Conservation (phyloP, 805 yeast species). For the Zygosaccharomyces gambellarensis region DNA sequence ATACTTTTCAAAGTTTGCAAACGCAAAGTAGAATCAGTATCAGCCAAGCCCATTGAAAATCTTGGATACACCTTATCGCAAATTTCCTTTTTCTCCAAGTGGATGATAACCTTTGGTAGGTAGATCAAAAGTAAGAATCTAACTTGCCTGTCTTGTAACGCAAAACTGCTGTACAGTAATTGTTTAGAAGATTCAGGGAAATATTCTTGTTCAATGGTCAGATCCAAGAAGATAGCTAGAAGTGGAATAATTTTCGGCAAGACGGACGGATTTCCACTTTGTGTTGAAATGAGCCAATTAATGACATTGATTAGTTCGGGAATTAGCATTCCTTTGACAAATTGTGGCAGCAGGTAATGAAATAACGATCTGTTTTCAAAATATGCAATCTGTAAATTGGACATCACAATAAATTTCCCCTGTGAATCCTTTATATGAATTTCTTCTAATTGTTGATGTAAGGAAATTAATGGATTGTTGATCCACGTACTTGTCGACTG, state of each 20-base stretch:
- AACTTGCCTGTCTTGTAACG: slow-evolving; percentile 68
- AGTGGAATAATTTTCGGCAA: slow-evolving; percentile 30
- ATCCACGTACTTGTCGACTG: slow-evolving; percentile 35
- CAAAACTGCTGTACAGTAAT: slow-evolving; percentile 56
- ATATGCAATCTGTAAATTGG: slow-evolving; percentile 26
- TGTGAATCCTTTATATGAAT: slow-evolving; percentile 48
- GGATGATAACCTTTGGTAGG: slow-evolving; percentile 50
- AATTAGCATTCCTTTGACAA: slow-evolving; percentile 56
- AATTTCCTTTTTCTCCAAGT: slow-evolving; percentile 54
- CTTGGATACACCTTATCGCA: slow-evolving; percentile 64
- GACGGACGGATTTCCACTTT: slow-evolving; percentile 30
- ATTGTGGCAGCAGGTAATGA: slow-evolving; percentile 43
- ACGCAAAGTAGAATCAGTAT: slow-evolving; percentile 74
- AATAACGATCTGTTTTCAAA: slow-evolving; percentile 38
- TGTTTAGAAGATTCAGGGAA: slow-evolving; percentile 44
- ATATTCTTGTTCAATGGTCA: slow-evolving; percentile 37
- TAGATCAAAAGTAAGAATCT: slow-evolving; percentile 65
- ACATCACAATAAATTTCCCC: slow-evolving; percentile 44
- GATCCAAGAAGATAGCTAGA: slow-evolving; percentile 30
- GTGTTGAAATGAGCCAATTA: slow-evolving; percentile 17
- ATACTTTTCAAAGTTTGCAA: slow-evolving; percentile 66
- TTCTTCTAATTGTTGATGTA: slow-evolving; percentile 52
- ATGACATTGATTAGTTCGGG: slow-evolving; percentile 51
- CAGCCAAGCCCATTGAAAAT: slow-evolving; percentile 77
- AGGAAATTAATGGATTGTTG: slow-evolving; percentile 44